Conservation (phyloP, 257 asterid genomes). For the Ballota nigra region DNA sequence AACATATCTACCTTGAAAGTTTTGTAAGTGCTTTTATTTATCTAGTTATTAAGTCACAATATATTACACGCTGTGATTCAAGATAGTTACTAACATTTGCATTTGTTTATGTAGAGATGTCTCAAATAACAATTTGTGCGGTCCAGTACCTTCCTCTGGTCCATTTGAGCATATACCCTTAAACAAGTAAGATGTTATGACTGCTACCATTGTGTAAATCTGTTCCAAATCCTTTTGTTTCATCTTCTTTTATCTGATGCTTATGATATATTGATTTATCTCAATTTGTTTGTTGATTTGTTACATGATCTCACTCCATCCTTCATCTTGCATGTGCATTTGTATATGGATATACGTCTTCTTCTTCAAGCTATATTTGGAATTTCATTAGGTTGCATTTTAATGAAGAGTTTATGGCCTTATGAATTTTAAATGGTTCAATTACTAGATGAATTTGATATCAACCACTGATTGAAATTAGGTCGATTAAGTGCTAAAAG, state of each 20-base stretch:
- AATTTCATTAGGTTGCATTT: background rate
- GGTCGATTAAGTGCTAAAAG: background rate
- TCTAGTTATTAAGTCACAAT: background rate
- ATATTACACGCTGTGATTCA: background rate
- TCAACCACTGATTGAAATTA: background rate
- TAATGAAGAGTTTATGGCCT: background rate
- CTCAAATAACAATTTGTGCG: slow-evolving; percentile 80
- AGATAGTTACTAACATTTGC: background rate
- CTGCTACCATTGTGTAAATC: background rate
- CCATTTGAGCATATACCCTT: slow-evolving; percentile 91
- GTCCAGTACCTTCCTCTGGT: slow-evolving; percentile 80
- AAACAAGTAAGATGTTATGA: slow-evolving; percentile 62
- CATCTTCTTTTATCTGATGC: background rate
- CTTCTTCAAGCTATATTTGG: background rate
- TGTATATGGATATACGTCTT: background rate
- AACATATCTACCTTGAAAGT: slow-evolving; percentile 68
- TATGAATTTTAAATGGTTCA: background rate
- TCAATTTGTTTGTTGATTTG: background rate
- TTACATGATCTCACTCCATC: background rate
- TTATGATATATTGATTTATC: background rate
- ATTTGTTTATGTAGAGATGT: slow-evolving; percentile 69
- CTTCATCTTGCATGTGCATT: background rate
- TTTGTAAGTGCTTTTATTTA: slow-evolving; percentile 56
- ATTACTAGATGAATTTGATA: background rate
- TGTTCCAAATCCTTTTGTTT: background rate